Base-by-base conservation (phyloP, 108 stramenopile genomes). In the Cyclotella cryptica region DNA sequence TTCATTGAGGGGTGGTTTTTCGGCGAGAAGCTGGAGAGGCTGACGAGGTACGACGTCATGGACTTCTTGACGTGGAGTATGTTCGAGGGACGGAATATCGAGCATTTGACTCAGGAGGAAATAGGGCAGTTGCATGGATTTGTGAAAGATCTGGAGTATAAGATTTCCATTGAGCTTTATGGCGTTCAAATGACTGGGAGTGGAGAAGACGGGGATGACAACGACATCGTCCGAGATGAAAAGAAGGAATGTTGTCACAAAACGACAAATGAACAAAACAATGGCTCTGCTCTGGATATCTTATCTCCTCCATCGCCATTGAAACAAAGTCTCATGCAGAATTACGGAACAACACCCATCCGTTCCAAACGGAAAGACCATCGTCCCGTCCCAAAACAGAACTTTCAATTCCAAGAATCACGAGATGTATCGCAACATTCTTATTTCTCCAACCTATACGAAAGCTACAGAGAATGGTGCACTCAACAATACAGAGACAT, bases 1-100 rank as follows among this genome's bases (percentile, higher is more conserved):
- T 92, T 93, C 71, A 72, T 96, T 14, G 75, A 76, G 11, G 96
- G 91, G 15, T 96, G 96, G 96, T 96, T 96, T 74, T 94, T 94
- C 72, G 92, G 89, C 51, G 83, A 84, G 49, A 74, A 89, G 42
- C 66, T 94, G 51, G 88, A 91, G 29, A 66, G 74, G 9, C 91
- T 96, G 71, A 90, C 93, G 0, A 76, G 77, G n/a, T 93, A 92
- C 60, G 96, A 96, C 78, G 80, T 94, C 26, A 75, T 71, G 66
- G 93, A 96, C 73, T 96, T 91, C 71, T 57, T 92, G 35, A 65
- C 80, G 22, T 96, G 96, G 96, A 77, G 78, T 28, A 77, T 96
- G 87, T 96, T 94, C 75, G 96, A 96, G 69, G 88, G 93, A 29
- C 63, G 96, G n/a, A 93, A 92, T 72, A 89, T 89, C 45, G 96